Evolutionary conservation across 345 rosid genomes (phyloP).

Genomic region (Citrus cavaleriei): DNA sequence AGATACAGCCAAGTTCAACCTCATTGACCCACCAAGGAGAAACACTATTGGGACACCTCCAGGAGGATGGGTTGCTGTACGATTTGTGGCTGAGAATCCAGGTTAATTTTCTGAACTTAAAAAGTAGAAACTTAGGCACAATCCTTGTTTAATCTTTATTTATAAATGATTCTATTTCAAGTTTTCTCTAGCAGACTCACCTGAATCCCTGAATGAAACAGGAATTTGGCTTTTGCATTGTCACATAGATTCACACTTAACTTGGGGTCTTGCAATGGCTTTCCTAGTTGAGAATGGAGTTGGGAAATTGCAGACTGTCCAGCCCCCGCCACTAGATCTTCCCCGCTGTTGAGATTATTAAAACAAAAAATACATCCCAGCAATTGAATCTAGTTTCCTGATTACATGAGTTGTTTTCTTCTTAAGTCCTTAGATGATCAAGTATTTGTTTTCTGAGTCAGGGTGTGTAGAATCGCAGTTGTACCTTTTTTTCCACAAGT

Average conservation of each 20-base stretch:
- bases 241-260: constrained; percentile 71
- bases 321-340: constrained; percentile 80
- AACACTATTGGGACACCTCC: constrained; percentile 85
- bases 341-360: constrained; percentile 53
- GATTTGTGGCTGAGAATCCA: constrained; percentile 79
- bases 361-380: constrained; percentile 5
- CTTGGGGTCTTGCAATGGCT: constrained; percentile 62
- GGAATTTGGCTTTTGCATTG: constrained; percentile 85
- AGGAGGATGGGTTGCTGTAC: constrained; percentile 89
- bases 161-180: neutral
- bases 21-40: constrained; percentile 70
- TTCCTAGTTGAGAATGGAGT: constrained; percentile 81
- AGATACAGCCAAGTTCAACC: constrained; percentile 66
- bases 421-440: neutral
- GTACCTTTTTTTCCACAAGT: neutral
- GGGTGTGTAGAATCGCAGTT: neutral
- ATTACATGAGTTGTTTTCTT: constrained; percentile 5
- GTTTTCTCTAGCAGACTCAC: neutral
- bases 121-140: neutral
- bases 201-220: constrained; percentile 17
- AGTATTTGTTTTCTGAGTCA: neutral
- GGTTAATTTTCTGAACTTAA: constrained; percentile 35
- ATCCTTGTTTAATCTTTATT: neutral
- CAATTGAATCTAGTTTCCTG: constrained; percentile 5
- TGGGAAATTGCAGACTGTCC: constrained; percentile 63